phyloP scores from a whole-genome alignment of 768 basidiomycete species.

The Suillus subaureus region DNA sequence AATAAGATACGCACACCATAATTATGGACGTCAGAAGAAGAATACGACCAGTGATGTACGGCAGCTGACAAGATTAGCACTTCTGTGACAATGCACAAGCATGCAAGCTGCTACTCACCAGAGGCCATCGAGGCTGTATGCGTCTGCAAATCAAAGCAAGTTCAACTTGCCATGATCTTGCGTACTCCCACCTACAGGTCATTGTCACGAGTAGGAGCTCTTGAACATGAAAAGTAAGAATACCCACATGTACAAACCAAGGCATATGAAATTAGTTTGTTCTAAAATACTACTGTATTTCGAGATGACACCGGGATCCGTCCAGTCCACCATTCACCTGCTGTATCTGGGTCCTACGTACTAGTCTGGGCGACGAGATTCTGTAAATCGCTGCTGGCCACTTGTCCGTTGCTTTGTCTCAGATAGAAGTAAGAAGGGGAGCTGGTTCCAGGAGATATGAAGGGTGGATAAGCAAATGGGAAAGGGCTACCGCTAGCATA shows the following conservation, averaged over 20 bases:
- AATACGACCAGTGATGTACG: background rate
- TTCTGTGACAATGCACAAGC: background rate
- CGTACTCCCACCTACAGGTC: background rate
- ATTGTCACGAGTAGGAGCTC: background rate
- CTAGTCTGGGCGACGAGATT: background rate
- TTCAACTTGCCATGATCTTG: background rate
- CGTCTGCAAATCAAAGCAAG: background rate
- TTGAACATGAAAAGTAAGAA: background rate
- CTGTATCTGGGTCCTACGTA: background rate
- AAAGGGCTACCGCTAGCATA: background rate
- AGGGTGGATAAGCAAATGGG: too few relatives aligned
- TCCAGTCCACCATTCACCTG: slow-evolving; percentile 1
- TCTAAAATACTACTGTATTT: background rate
- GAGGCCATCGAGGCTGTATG: slow-evolving; percentile 3
- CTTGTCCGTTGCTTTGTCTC: background rate
- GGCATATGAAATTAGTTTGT: background rate
- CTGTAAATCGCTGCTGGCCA: background rate
- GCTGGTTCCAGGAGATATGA: background rate
- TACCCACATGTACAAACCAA: background rate
- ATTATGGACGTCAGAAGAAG: background rate
- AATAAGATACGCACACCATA: background rate
- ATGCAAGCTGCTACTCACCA: background rate
- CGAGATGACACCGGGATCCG: background rate
- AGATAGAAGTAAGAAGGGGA: background rate
- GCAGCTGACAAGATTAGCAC: background rate